Evolutionary conservation across 768 basidiomycete genomes (phyloP).

Genomic region (Tylopilus subfusipes): DNA sequence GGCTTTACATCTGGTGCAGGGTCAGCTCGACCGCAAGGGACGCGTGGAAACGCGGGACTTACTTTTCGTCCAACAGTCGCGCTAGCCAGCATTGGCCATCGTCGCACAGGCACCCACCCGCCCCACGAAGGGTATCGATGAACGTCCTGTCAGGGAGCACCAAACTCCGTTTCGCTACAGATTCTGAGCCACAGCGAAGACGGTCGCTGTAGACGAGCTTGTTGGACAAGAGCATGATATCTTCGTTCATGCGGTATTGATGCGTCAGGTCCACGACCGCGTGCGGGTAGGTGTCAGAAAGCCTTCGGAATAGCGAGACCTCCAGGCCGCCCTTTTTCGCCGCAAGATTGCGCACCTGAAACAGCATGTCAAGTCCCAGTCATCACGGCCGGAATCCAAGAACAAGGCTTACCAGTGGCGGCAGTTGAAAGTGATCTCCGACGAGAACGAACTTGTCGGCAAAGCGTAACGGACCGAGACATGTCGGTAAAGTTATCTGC

Average conservation of each 20-base stretch:
- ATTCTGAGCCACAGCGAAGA: slow-evolving; percentile 73
- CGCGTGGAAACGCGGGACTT: slow-evolving; percentile 14
- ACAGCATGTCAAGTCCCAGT: neutral
- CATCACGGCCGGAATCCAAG: neutral
- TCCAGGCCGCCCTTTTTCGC: slow-evolving; percentile 88
- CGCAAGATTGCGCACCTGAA: slow-evolving; percentile 74
- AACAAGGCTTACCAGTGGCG: slow-evolving; percentile 67
- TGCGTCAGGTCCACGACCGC: slow-evolving; percentile 81
- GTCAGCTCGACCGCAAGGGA: neutral
- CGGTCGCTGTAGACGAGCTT: slow-evolving; percentile 77
- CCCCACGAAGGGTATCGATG: slow-evolving; percentile 43
- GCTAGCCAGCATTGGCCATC: slow-evolving; percentile 66
- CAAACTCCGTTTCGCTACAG: slow-evolving; percentile 60
- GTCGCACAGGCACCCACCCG: slow-evolving; percentile 29
- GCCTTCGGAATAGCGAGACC: slow-evolving; percentile 80
- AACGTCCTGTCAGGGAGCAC: slow-evolving; percentile 46
- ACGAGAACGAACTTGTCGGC: slow-evolving; percentile 92
- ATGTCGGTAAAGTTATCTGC: slow-evolving; percentile 94
- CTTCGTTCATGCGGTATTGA: slow-evolving; percentile 96
- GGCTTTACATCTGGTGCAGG: slow-evolving; percentile 62
- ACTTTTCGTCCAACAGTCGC: slow-evolving; percentile 62
- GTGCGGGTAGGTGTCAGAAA: slow-evolving; percentile 83
- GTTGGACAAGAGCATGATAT: slow-evolving; percentile 92
- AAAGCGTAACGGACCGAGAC: slow-evolving; percentile 87
- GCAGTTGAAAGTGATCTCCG: slow-evolving; percentile 96